A percentile compares a stretch with the other conserved stretches of the same genome.
phyloP scores from a whole-genome alignment of 495 filamentous ascomycete genomes.

The Haplographium delicatum region DNA sequence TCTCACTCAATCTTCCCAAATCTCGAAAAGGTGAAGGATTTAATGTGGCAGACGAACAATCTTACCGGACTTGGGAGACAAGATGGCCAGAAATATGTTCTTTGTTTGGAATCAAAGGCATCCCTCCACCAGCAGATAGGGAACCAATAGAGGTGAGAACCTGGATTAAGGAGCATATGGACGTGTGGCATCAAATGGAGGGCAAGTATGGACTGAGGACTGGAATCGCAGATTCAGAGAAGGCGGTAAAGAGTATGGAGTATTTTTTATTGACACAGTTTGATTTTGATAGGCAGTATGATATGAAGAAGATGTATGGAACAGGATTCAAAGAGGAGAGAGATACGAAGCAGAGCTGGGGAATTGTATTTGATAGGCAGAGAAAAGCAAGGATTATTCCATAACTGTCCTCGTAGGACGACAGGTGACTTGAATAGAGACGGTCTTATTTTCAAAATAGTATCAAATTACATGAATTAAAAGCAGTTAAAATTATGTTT shows the following conservation, averaged over 20 bases:
- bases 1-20: constrained; percentile 21
- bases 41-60: constrained; percentile 13
- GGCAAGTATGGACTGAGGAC: constrained; percentile 32
- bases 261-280: constrained; percentile 35
- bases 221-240: constrained; percentile 28
- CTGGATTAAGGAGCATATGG: constrained; percentile 28
- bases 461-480: too few species aligned
- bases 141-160: constrained; percentile 23
- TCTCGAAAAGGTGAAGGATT: constrained; percentile 7
- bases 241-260: constrained; percentile 16
- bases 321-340: constrained; percentile 8
- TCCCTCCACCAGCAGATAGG: constrained; percentile 19
- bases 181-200: constrained; percentile 32
- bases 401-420: too few species aligned
- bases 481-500: too few species aligned
- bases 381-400: constrained; percentile 4
- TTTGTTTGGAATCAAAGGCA: constrained; percentile 35
- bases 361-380: constrained; percentile 2
- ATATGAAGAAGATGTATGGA: constrained; percentile 27
- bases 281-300: constrained; percentile 35
- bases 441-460: neutral
- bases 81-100: constrained; percentile 34
- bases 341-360: neutral
- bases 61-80: neutral
- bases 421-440: too few species aligned